phyloP scores from a whole-genome alignment of 805 yeast species.

The Cyberlindnera xishuangbannaensis region DNA sequence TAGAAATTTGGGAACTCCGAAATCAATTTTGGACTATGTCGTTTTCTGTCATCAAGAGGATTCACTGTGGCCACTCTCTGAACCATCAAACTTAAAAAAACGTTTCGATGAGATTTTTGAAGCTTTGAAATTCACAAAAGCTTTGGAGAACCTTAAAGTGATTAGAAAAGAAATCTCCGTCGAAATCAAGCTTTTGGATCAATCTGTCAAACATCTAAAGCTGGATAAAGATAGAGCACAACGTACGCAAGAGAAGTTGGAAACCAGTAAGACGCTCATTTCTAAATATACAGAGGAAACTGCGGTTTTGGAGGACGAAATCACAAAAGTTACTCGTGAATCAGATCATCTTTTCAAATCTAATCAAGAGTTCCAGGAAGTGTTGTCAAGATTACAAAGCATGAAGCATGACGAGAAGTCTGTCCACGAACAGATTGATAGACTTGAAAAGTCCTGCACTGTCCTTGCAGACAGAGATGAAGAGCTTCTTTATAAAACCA shows the following conservation, averaged over 20 bases:
- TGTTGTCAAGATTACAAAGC: constrained; percentile 57
- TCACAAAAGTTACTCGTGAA: constrained; percentile 49
- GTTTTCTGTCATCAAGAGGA: constrained; percentile 98
- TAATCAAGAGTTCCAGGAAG: constrained; percentile 76
- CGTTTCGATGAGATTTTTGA: constrained; percentile 95
- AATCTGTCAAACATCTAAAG: constrained; percentile 70
- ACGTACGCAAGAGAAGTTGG: constrained; percentile 44
- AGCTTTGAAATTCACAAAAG: constrained; percentile 88
- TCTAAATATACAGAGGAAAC: constrained; percentile 43
- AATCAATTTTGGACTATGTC: constrained; percentile 84
- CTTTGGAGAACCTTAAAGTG: constrained; percentile 69
- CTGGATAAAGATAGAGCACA: constrained; percentile 70
- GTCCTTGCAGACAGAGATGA: constrained; percentile 39
- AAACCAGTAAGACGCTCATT: constrained; percentile 37
- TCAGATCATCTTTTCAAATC: constrained; percentile 62
- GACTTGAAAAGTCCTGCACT: constrained; percentile 44
- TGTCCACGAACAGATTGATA: constrained; percentile 43
- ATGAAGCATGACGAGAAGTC: constrained; percentile 42
- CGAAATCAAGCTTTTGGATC: constrained; percentile 72
- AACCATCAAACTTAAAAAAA: constrained; percentile 82
- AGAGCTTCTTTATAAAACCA: constrained; percentile 33
- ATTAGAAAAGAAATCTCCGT: constrained; percentile 71
- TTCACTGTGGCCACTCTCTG: constrained; percentile 92
- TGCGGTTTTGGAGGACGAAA: constrained; percentile 39
- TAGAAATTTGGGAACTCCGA: constrained; percentile 77